Evolutionary conservation across 176 grass and related monocot genomes (phyloP), one percentile per base, ranked within the genome.

Genomic region (Eleusine indica): DNA sequence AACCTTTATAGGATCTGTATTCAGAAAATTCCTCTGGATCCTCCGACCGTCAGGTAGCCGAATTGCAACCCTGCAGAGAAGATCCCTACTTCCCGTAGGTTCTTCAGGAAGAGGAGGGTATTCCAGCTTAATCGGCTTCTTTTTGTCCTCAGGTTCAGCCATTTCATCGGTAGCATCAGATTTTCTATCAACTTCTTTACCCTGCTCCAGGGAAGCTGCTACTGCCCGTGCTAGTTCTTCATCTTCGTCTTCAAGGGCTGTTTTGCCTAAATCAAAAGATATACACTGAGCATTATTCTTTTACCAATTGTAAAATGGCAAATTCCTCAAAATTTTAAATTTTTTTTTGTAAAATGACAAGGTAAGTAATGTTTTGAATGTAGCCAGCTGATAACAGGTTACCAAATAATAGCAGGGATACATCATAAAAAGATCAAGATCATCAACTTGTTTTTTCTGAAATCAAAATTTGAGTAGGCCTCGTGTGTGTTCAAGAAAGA

Each of bases 71-170:
- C 87, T 86, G 71, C 97, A 99, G 37, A 97, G 83, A 73, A 92
- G 83, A 16, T 88, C 91, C 81, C 84, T 89, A 63, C 84, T 86
- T 82, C 88, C 93, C 41, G 93, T 90, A 39, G 97, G 93, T 68
- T 99, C 93, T 63, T 94, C 91, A 29, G 89, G 93, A 19, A 99
- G 93, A 52, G 86, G 86, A 78, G 91, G 97, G 68, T 96, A 94
- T 12, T 79, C 85, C 7, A 47, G 71, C 83, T 91, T 94, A 28
- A 73, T 77, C 41, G 53, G 53, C 53, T 57, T 4, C 4, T 18
- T 56, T 54, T 84, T 72, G 81, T 79, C 85, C 74, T 83, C 82
- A 0, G 72, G 69, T 68, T 86, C 53, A 62, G 52, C 56, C 63
- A 69, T 56, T 16, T 91, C 85, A 72, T 88, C 52, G 0, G 66